phyloP scores from a whole-genome alignment of 1,284 basidiomycete species.

The Inonotus hispidus region DNA sequence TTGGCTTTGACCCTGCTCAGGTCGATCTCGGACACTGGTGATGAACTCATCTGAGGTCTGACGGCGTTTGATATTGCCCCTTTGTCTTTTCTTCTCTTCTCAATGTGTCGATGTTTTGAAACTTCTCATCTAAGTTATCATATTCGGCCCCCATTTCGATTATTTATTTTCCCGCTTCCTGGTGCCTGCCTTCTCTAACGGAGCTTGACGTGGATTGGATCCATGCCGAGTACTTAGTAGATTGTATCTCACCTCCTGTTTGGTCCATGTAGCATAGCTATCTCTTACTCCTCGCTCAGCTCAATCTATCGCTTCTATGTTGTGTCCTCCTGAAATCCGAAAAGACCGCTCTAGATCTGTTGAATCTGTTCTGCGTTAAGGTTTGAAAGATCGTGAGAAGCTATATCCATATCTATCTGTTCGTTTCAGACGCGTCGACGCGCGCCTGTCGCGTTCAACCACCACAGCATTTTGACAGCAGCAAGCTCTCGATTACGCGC shows the following conservation, averaged over 20 bases:
- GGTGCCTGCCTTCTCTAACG: background rate
- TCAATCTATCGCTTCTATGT: background rate
- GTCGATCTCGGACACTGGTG: slow-evolving; percentile 59
- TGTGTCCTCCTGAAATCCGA: background rate
- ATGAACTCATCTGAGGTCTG: background rate
- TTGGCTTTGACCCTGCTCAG: slow-evolving; percentile 47
- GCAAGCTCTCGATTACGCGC: background rate
- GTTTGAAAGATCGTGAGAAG: background rate
- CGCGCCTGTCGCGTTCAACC: background rate
- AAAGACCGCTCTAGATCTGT: too few species aligned
- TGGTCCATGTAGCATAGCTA: background rate
- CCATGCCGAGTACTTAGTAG: background rate
- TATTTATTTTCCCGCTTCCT: background rate
- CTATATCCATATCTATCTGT: background rate
- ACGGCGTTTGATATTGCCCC: background rate
- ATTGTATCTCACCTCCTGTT: background rate
- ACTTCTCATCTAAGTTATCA: background rate
- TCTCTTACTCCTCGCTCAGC: background rate
- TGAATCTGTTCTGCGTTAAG: too few species aligned
- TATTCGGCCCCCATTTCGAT: background rate
- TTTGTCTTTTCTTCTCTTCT: background rate
- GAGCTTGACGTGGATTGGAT: background rate
- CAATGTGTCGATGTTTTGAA: background rate
- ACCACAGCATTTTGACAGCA: background rate
- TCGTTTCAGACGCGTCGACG: background rate